A percentile compares a stretch with the other conserved stretches of the same genome.
Evolutionary conservation across 306 rosid species (phyloP).

Genomic region (Boehmeria nivea): DNA sequence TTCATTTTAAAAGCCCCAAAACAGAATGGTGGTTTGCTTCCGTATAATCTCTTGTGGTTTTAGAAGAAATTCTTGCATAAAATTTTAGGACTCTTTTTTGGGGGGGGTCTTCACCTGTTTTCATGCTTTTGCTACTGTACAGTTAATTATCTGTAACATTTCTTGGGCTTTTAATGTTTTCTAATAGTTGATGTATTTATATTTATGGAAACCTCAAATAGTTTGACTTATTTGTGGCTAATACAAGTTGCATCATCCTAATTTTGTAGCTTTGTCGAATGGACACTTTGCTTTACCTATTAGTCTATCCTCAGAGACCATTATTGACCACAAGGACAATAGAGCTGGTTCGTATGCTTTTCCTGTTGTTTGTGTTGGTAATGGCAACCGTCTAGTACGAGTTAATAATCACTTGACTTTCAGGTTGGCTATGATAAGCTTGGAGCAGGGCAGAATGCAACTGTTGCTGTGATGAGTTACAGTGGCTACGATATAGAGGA

Average conservation of each 20-base stretch:
- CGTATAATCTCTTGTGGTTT: too few relatives aligned
- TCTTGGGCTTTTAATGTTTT: not conserved
- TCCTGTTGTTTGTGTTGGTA: not conserved
- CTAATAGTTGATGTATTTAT: not conserved
- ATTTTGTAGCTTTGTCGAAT: constrained; percentile 58
- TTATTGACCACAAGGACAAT: constrained; percentile 81
- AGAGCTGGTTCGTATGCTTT: constrained; percentile 69
- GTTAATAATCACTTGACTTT: constrained; percentile 21
- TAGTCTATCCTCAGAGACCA: constrained; percentile 95
- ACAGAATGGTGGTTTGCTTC: too few relatives aligned
- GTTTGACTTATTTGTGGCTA: not conserved
- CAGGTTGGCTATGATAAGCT: constrained; percentile 97
- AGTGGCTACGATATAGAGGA: constrained; percentile 99
- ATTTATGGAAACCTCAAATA: too few relatives aligned
- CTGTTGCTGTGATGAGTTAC: constrained; percentile 98
- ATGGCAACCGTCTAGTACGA: not conserved
- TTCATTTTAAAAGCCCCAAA: too few relatives aligned
- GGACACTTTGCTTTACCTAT: constrained; percentile 78
- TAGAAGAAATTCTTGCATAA: too few relatives aligned
- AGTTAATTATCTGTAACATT: too few relatives aligned
- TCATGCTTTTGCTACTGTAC: too few relatives aligned
- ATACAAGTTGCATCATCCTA: constrained; percentile 14
- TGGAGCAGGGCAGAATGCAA: constrained; percentile 98
- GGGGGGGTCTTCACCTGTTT: too few relatives aligned
- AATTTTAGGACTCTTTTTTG: too few relatives aligned